A percentile compares a stretch with the other conserved stretches of the same genome.
Evolutionary conservation across 2,329 filamentous ascomycete species (phyloP).

Genomic region (Xylaria sp.): DNA sequence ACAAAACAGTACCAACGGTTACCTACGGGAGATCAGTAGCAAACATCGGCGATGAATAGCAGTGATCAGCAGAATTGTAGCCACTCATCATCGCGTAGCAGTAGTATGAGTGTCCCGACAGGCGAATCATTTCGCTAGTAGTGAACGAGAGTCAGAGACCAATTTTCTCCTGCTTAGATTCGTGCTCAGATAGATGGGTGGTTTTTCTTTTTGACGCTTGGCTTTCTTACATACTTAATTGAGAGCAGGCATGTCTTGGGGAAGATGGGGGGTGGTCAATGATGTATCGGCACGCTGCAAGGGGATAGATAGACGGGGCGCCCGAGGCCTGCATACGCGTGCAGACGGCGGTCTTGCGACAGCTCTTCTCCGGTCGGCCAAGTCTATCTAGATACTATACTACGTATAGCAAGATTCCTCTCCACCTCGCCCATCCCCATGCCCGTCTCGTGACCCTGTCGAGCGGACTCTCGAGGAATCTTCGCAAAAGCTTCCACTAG

Average conservation of each 20-base stretch:
- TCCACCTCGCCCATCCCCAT: constrained; percentile 13
- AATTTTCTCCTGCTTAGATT: not conserved
- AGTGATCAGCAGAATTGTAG: constrained; percentile 31
- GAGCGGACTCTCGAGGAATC: constrained; percentile 13
- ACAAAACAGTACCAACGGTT: constrained; percentile 33
- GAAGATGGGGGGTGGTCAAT: not conserved
- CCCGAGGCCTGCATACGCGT: constrained; percentile 18
- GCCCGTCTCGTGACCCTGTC: constrained; percentile 25
- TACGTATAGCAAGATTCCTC: no score
- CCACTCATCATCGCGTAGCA: constrained; percentile 20
- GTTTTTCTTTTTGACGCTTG: constrained; percentile 1
- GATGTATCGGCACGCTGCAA: constrained; percentile 16
- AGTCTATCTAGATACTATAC: no score
- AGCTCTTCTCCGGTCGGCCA: constrained; percentile 12
- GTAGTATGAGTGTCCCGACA: constrained; percentile 23
- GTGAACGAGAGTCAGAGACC: not conserved
- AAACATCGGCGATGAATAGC: constrained; percentile 28
- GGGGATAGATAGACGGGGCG: constrained; percentile 15
- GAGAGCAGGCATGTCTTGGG: constrained; percentile 12
- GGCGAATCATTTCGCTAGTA: constrained; percentile 15
- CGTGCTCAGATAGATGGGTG: not conserved
- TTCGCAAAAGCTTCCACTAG: constrained; percentile 16
- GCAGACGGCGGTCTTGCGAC: constrained; percentile 16
- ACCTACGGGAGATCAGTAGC: constrained; percentile 31
- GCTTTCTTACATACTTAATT: no score